Conservation (phyloP, 2,329 filamentous ascomycete species). For the Coleophoma eucalyptorum region DNA sequence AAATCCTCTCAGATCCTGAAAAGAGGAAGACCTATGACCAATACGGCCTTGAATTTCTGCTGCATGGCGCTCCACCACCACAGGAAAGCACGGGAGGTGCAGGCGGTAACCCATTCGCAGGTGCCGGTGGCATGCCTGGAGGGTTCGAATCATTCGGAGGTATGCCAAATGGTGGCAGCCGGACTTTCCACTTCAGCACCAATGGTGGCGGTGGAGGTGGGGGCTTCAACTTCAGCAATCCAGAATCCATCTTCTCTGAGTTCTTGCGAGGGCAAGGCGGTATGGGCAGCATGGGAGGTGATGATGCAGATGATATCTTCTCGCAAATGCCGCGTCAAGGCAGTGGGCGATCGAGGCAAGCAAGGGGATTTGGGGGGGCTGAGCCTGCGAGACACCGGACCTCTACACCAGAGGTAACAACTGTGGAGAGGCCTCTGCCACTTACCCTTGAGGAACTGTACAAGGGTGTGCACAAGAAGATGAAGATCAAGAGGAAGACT, state of each 20-base stretch:
- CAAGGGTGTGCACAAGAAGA: constrained; percentile 86
- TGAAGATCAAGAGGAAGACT: constrained; percentile 96
- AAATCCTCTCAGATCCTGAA: constrained; percentile 94
- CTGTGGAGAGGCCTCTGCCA: constrained; percentile 79
- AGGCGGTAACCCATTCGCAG: constrained; percentile 55
- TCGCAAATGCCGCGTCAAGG: constrained; percentile 37
- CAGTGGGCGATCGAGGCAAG: constrained; percentile 37
- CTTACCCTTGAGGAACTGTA: constrained; percentile 86
- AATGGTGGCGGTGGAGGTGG: constrained; percentile 41
- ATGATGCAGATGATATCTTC: constrained; percentile 52
- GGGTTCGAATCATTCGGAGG: constrained; percentile 42
- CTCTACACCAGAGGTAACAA: constrained; percentile 81
- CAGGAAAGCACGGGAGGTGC: constrained; percentile 46
- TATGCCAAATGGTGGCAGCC: constrained; percentile 52
- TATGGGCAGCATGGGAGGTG: constrained; percentile 23
- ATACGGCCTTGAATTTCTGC: constrained; percentile 88
- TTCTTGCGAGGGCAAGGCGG: constrained; percentile 64
- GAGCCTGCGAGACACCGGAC: constrained; percentile 31
- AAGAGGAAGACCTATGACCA: constrained; percentile 96
- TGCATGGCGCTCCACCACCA: constrained; percentile 73
- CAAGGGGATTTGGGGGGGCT: constrained; percentile 31
- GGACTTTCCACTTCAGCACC: constrained; percentile 48
- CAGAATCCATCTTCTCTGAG: constrained; percentile 80
- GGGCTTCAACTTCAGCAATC: constrained; percentile 80
- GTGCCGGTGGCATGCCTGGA: constrained; percentile 47